A percentile compares a stretch with the other conserved stretches of the same genome.
Conservation (phyloP, 2,329 filamentous ascomycete genomes). For the Biscogniauxia sp. region DNA sequence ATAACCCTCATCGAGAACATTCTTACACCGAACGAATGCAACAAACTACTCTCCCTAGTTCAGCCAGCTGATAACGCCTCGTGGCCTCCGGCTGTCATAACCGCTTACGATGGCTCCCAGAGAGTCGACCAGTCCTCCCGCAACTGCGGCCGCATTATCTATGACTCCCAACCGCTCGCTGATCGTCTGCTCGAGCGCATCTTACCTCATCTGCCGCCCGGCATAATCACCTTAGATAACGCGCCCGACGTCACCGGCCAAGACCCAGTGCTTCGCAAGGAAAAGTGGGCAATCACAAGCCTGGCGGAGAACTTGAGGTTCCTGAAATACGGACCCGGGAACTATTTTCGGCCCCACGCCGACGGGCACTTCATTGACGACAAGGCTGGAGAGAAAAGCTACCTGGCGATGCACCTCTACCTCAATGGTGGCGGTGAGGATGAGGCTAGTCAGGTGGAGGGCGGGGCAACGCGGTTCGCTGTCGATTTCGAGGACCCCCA, state of each 20-base stretch:
- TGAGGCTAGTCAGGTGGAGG: slow-evolving; percentile 8
- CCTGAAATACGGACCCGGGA: slow-evolving; percentile 13
- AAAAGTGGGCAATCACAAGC: slow-evolving; percentile 14
- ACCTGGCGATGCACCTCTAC: slow-evolving; percentile 16
- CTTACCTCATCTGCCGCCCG: slow-evolving; percentile 11
- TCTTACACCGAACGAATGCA: slow-evolving; percentile 9
- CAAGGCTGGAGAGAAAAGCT: slow-evolving; percentile 10
- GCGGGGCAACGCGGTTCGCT: slow-evolving; percentile 15
- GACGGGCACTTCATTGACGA: slow-evolving; percentile 9
- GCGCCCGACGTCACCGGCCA: slow-evolving; percentile 14
- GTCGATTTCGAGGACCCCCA: slow-evolving; percentile 12
- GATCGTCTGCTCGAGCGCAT: slow-evolving; percentile 14
- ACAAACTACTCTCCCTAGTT: slow-evolving; percentile 9
- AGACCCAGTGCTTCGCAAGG: slow-evolving; percentile 10
- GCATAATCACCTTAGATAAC: slow-evolving; percentile 12
- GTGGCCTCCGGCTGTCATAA: slow-evolving; percentile 12
- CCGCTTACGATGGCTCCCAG: slow-evolving; percentile 9
- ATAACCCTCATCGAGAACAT: slow-evolving; percentile 14
- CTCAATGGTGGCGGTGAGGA: slow-evolving; percentile 4
- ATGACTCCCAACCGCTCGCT: slow-evolving; percentile 10
- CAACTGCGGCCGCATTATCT: slow-evolving; percentile 13
- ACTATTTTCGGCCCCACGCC: slow-evolving; percentile 17
- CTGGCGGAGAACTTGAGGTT: slow-evolving; percentile 15
- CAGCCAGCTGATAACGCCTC: slow-evolving; percentile 1
- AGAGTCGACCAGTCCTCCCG: slow-evolving; percentile 4